Evolutionary conservation across 2,329 filamentous ascomycete genomes (phyloP), one percentile per base, ranked within the genome.

Genomic region (Rhynchosporium secalis): DNA sequence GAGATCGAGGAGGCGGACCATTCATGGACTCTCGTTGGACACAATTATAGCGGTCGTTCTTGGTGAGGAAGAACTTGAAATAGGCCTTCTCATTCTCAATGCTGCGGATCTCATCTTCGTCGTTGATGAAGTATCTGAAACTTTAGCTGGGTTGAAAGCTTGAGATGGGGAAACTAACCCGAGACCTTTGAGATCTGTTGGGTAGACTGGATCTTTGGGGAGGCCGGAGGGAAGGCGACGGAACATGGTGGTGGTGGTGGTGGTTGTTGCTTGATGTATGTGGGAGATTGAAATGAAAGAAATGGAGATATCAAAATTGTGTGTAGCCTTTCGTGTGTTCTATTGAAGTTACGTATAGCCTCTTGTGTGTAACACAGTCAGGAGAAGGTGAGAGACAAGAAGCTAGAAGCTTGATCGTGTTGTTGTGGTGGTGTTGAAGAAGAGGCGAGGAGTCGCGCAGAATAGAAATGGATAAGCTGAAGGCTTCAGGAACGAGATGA

Each of bases 1-100:
- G 20, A 20, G 20, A 20, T 20, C 20, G 45, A 48, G 46, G 31
- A 12, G 13, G 56, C 79, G 68, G 74, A 91, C 91, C 77, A 70
- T 96, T 88, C 76, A 96, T 86, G 45, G 86, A 81, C 67, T 89
- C 89, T 20, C 88, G 83, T 70, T 92, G 91, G 26, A 88, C 80
- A 46, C 88, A 83, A 74, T 96, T 96, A 76, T 88, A 82, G 43
- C 92, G 86, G n/a, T 84, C 79, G 74, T 92, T 92, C 69, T 85
- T 86, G 73, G 84, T 88, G 58, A 90, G 75, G 73, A 86, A 88
- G 80, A 83, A 96, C 68, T 90, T 83, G 79, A 91, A 96, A 72
- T 87, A 88, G 67, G 83, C 79, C 33, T 88, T 81, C 0, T 89
- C 86, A 41, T 91, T 78, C 28, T 83, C 78, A 60, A 90, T 87